Evolutionary conservation across 163 green algal species (phyloP).

Genomic region (Prototheca stagnorum): DNA sequence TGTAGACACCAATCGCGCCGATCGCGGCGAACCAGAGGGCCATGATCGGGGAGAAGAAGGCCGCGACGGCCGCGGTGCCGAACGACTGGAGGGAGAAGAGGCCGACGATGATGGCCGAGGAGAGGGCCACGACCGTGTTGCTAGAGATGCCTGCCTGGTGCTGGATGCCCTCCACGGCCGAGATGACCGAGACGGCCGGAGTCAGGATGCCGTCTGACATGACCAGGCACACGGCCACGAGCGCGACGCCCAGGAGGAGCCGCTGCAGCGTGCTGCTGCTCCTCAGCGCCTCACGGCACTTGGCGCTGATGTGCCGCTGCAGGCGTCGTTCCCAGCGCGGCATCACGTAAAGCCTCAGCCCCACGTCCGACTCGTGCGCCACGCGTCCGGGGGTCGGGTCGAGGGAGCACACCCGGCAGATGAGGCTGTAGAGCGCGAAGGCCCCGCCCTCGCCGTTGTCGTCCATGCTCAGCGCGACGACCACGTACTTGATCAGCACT

Average conservation of each 20-base stretch:
- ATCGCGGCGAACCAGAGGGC: constrained; percentile 39
- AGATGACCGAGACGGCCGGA: constrained; percentile 42
- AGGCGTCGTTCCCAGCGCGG: too few relatives aligned
- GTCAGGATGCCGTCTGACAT: constrained; percentile 55
- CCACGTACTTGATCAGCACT: constrained; percentile 13
- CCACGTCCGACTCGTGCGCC: not conserved
- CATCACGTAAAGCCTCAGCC: too few relatives aligned
- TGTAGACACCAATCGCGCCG: constrained; percentile 28
- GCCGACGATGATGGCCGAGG: constrained; percentile 29
- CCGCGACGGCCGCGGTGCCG: constrained; percentile 27
- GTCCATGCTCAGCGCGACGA: constrained; percentile 8
- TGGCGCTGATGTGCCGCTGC: too few relatives aligned
- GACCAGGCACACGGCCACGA: constrained; percentile 32
- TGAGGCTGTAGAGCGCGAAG: constrained; percentile 44
- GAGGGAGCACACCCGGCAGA: constrained; percentile 7
- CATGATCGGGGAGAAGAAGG: constrained; percentile 18
- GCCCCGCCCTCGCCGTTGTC: constrained; percentile 28
- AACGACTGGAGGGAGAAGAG: constrained; percentile 43
- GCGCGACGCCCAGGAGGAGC: constrained; percentile 23
- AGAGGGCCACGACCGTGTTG: constrained; percentile 27
- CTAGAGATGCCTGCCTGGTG: constrained; percentile 11
- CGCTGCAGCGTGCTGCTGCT: constrained; percentile 10
- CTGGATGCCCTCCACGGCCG: constrained; percentile 37
- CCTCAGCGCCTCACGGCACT: too few relatives aligned
- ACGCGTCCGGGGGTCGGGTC: not conserved